Evolutionary conservation across 768 basidiomycete genomes (phyloP).

Genomic region (Lactarius vividus): DNA sequence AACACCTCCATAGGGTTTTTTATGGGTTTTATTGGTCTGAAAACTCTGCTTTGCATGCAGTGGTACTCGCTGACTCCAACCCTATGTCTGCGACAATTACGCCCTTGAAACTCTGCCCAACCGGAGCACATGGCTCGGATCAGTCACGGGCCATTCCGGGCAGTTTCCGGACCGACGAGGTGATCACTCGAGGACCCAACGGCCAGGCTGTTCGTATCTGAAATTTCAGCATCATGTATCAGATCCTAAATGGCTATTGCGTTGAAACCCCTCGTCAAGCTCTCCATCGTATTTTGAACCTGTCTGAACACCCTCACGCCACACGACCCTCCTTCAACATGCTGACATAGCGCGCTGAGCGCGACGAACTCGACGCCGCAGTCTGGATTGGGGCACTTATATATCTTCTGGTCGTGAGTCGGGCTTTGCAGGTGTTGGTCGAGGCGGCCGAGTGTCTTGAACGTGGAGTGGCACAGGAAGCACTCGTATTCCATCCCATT

Average conservation of each 20-base stretch:
- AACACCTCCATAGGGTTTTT: too few relatives aligned
- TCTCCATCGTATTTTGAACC: conserved; percentile 15
- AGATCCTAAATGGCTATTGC: neutral
- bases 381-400: conserved; percentile 15
- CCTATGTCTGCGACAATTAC: too few relatives aligned
- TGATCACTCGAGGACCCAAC: neutral
- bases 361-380: conserved; percentile 9
- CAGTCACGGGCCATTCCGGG: too few relatives aligned
- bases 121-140: too few relatives aligned
- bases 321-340: conserved; percentile 17
- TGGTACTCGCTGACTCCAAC: too few relatives aligned
- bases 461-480: conserved; percentile 53
- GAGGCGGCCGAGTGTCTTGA: conserved; percentile 42
- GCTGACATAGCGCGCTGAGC: conserved; percentile 19
- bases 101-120: too few relatives aligned
- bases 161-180: too few relatives aligned
- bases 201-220: neutral
- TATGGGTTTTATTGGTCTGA: too few relatives aligned
- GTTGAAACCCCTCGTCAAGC: conserved; percentile 10
- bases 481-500: conserved; percentile 55
- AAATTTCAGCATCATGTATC: neutral
- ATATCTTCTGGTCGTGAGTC: conserved; percentile 16
- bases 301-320: conserved; percentile 16
- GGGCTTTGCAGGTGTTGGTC: conserved; percentile 68
- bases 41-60: too few relatives aligned